Base-by-base conservation (phyloP, 1,139 yeast species). In the Pichia sp. region DNA sequence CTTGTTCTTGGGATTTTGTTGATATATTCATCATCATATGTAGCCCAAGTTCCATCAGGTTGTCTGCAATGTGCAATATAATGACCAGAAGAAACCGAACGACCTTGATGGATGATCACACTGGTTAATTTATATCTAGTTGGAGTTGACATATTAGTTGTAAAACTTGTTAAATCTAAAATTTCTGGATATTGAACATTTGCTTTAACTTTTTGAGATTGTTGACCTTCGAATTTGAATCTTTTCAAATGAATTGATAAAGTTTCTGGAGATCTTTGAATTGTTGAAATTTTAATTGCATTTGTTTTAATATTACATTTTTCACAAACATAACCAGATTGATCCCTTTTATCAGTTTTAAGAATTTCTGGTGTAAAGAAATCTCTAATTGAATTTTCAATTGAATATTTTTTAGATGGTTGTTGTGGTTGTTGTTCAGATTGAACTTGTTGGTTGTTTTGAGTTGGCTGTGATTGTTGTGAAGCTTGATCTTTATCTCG, bases 61-160 rank as follows among this genome's bases (percentile, higher is more conserved):
- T 91, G 96, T 53, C 86, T 79, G 62, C 96, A 88, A 63, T 87
- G 90, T 1, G 96, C 85, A 53, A 90, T 79, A 62, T 93, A 93
- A 67, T 93, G 99, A 6, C 99, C 99, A 8, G 94, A 83, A 40
- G 91, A 83, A 14, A 91, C 82, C 1, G 96, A 86, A 53, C 98
- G 76, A 35, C 99, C 99, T 61, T 89, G 96, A 63, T 93, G 99
- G 17, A 90, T 91, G 52, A 91, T 86, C 19, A 91, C 96, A 18
- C 93, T 81, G n/a, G 80, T 75, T 53, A 93, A 74, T 62, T 83
- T 84, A 67, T 93, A 93, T 48, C 75, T 72, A 10, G 81, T 77
- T 1, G 85, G 81, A 18, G 71, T 68, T 1, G 65, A 54, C 54
- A 67, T 63, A n/a, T 60, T 51, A 3, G 76, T 68, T 34, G 88